Evolutionary conservation across 306 rosid genomes (phyloP), one percentile per base, ranked within the genome.

Genomic region (Rosa lucieae): DNA sequence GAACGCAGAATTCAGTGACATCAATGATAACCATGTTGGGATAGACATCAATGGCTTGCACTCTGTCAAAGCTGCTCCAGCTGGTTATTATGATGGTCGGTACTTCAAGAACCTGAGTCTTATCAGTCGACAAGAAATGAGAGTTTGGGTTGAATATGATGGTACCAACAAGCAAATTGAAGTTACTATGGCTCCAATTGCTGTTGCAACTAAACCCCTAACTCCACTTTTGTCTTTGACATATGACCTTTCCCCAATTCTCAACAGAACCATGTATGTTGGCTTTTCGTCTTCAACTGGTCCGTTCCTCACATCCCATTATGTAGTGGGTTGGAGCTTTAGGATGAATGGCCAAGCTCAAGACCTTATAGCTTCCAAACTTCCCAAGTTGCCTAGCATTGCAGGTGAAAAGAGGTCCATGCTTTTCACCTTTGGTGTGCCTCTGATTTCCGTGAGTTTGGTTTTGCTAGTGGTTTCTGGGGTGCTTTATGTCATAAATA

Each of bases 71-170:
- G 74, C 93, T 9, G n/a, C 68, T 9, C 12, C 87, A 1, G 98
- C 93, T 1, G 86, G 89, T 1, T 91, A 83, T 55, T 82, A 65
- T 32, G 65, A 10, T 2, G 52, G 5, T 49, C 84, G 29, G 66
- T 32, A 32, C 37, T 70, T 85, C 35, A 47, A 21, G 55, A 82
- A 84, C 59, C 51, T 89, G 86, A 84, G 74, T 13, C 85, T 93
- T 8, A 80, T 77, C 1, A 85, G 90, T 58, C 94, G 93, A 40
- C 1, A 73, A 51, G 72, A 81, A 12, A 88, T 89, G 86, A 87
- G 82, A 49, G 83, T 86, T 7, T 93, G 97, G 97, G 81, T 93
- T 43, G 92, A 89, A 15, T 93, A 93, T 78, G 92, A 89, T 58
- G 86, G 86, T 10, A 55, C 7, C 5, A 13, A 84, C 67, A 86